Percentiles rank a stretch among this genome's conserved stretches.
These are phyloP conservation scores for Ensete glaucum DNA, from an alignment of 176 grass and related monocot genomes.

Conservation along the genomic window DNA sequence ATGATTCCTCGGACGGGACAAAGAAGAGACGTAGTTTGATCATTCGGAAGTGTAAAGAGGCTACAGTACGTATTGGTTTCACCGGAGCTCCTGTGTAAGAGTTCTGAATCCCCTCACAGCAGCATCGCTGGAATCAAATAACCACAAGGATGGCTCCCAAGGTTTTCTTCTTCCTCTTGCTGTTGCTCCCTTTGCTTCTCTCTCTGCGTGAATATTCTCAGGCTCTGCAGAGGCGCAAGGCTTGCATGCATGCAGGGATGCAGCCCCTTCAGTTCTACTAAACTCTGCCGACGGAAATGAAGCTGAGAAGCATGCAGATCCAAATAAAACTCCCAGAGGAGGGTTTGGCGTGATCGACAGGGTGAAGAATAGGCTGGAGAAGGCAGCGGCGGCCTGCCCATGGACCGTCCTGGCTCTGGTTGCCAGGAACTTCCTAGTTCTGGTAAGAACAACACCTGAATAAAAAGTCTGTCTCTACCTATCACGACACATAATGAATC, in stretches of 20 bases:
- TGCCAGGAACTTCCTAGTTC: constrained; percentile 48
- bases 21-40: too few species aligned
- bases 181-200: neutral
- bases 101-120: too few species aligned
- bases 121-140: too few species aligned
- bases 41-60: too few species aligned
- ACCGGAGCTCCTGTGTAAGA: too few species aligned
- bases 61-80: too few species aligned
- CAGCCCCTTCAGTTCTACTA: constrained; percentile 58
- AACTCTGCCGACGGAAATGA: constrained; percentile 24
- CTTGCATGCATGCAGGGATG: constrained; percentile 32
- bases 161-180: neutral
- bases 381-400: constrained; percentile 43
- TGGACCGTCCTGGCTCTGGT: constrained; percentile 49
- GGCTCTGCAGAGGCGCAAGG: neutral
- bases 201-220: neutral
- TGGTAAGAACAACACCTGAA: constrained; percentile 24
- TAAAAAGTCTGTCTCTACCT: too few species aligned
- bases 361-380: constrained; percentile 44
- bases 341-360: constrained; percentile 49
- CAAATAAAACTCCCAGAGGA: constrained; percentile 44
- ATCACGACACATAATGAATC: neutral
- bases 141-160: too few species aligned
- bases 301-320: constrained; percentile 48
- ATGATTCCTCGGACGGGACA: too few species aligned